phyloP scores from a whole-genome alignment of 1,284 basidiomycete genomes.

The Chalciporus sp. region DNA sequence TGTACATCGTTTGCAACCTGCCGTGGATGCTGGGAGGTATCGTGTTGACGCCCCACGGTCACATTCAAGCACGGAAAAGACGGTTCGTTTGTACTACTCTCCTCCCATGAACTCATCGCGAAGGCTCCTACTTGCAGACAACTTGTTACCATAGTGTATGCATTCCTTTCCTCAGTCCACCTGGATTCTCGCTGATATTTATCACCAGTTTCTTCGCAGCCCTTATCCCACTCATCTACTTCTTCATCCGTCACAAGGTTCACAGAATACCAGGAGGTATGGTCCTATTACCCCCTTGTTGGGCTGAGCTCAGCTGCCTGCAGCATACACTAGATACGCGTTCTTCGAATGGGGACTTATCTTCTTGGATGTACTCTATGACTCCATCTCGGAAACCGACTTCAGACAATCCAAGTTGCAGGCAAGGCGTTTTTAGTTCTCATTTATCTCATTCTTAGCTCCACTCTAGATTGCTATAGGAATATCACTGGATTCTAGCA shows the following conservation, averaged over 20 bases:
- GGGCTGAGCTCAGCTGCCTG: conserved; percentile 1
- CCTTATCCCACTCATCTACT: conserved; percentile 78
- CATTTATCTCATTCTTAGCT: conserved; percentile 5
- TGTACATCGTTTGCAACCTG: conserved; percentile 77
- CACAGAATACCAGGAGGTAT: conserved; percentile 77
- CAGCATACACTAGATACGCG: conserved; percentile 84
- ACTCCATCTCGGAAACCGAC: conserved; percentile 68
- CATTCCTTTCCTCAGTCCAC: not conserved
- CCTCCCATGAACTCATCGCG: not conserved
- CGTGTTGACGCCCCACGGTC: conserved; percentile 49
- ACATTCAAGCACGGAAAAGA: conserved; percentile 44
- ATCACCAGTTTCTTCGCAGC: conserved; percentile 64
- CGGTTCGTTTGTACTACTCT: conserved; percentile 44
- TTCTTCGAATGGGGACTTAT: conserved; percentile 91
- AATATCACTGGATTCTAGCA: conserved; percentile 26
- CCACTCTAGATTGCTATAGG: conserved; percentile 31
- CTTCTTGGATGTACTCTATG: conserved; percentile 77
- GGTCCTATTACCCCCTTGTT: conserved; percentile 12
- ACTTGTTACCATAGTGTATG: conserved; percentile 53
- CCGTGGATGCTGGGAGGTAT: conserved; percentile 88
- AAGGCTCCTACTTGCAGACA: conserved; percentile 41
- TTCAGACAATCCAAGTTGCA: conserved; percentile 57
- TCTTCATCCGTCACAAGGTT: conserved; percentile 85
- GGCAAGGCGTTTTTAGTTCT: conserved; percentile 35
- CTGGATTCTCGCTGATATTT: conserved; percentile 9